Evolutionary conservation across 1,284 basidiomycete species (phyloP).

Genomic region (Fistulinella cinereoalba): DNA sequence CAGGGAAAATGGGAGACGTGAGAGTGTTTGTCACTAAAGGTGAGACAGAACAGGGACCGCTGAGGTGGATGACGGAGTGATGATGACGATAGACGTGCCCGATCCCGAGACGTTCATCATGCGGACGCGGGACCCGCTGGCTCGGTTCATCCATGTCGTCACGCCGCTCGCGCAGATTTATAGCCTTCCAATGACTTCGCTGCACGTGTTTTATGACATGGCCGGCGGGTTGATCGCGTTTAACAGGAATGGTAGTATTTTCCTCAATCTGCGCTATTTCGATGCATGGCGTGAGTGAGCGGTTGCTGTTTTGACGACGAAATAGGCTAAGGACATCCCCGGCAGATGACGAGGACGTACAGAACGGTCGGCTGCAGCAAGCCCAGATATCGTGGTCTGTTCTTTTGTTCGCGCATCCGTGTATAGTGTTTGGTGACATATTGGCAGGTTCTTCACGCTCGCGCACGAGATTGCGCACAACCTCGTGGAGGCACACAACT

Average conservation of each 20-base stretch:
- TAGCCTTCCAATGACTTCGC: slow-evolving; percentile 59
- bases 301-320: not conserved
- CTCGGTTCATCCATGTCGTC: slow-evolving; percentile 69
- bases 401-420: not conserved
- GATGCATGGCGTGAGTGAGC: slow-evolving; percentile 78
- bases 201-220: slow-evolving; percentile 50
- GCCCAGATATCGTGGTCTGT: slow-evolving; percentile 79
- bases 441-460: slow-evolving; percentile 77
- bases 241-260: slow-evolving; percentile 86
- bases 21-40: slow-evolving; percentile 71
- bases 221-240: slow-evolving; percentile 87
- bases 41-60: slow-evolving; percentile 25
- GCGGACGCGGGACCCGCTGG: slow-evolving; percentile 52
- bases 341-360: slow-evolving; percentile 70
- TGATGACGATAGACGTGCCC: slow-evolving; percentile 46
- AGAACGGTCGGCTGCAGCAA: slow-evolving; percentile 52
- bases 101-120: slow-evolving; percentile 49
- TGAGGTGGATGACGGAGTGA: not conserved
- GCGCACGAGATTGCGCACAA: slow-evolving; percentile 93
- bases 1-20: slow-evolving; percentile 62
- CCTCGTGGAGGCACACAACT: slow-evolving; percentile 73
- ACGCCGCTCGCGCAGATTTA: slow-evolving; percentile 58
- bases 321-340: not conserved
- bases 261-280: slow-evolving; percentile 86
- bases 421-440: not conserved